Percentiles rank a stretch among this genome's conserved stretches.
Evolutionary conservation across 179 eudicot genomes (phyloP).

Genomic region (Spinacia oleracea): DNA sequence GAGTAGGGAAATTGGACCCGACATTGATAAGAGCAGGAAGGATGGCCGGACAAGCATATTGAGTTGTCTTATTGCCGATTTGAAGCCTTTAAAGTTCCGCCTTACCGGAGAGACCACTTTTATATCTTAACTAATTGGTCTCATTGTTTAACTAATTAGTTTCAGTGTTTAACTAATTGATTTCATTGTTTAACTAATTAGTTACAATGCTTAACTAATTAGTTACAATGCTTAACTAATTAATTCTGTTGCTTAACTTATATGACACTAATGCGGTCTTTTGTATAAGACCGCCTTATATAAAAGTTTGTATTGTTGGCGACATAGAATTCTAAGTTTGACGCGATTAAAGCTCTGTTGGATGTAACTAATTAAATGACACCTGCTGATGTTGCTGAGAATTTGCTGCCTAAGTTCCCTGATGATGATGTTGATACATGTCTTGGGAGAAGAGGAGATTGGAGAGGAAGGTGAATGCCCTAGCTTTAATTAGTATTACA

Average conservation of each 20-base stretch:
- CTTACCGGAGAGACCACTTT: too few relatives aligned
- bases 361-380: conserved; percentile 35
- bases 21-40: conserved; percentile 46
- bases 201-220: too few relatives aligned
- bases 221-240: too few relatives aligned
- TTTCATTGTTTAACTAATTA: too few relatives aligned
- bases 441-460: neutral
- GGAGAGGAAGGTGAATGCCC: neutral
- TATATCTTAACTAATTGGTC: too few relatives aligned
- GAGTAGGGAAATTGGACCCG: conserved; percentile 42
- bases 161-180: too few relatives aligned
- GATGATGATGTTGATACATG: conserved; percentile 29
- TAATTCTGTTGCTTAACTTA: conserved; percentile 39
- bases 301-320: too few relatives aligned
- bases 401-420: conserved; percentile 28
- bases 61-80: conserved; percentile 26
- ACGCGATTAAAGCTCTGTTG: conserved; percentile 14
- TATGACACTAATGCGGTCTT: too few relatives aligned
- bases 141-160: too few relatives aligned
- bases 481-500: too few relatives aligned
- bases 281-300: too few relatives aligned
- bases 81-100: conserved; percentile 47
- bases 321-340: conserved; percentile 33
- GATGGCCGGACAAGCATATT: conserved; percentile 51
- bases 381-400: conserved; percentile 45